Conservation (phyloP, 345 rosid genomes). For the Salix dunnii region DNA sequence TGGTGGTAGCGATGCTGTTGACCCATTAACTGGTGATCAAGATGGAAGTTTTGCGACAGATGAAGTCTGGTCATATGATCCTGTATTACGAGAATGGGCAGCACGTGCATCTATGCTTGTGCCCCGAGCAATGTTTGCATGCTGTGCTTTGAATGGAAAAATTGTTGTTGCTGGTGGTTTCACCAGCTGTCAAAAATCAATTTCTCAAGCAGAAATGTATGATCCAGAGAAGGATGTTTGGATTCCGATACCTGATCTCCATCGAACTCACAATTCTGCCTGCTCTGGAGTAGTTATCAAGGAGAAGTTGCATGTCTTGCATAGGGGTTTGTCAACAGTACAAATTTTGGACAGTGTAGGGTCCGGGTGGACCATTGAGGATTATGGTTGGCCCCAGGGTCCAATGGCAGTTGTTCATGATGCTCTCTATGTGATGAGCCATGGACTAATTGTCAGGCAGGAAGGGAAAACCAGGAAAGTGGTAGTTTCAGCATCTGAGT, state of each 20-base stretch:
- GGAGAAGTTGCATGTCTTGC: constrained; percentile 75
- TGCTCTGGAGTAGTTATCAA: constrained; percentile 73
- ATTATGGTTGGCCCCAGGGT: constrained; percentile 82
- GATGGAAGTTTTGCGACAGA: constrained; percentile 88
- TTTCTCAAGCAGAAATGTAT: constrained; percentile 88
- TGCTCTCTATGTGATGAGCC: constrained; percentile 64
- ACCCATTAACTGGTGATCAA: constrained; percentile 87
- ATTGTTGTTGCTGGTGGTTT: constrained; percentile 92
- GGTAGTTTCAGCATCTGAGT: constrained; percentile 71
- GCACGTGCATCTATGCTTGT: constrained; percentile 73
- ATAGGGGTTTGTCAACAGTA: constrained; percentile 81
- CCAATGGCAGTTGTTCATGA: constrained; percentile 79
- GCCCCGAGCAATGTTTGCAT: constrained; percentile 95
- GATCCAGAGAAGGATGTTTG: constrained; percentile 79
- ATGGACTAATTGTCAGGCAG: constrained; percentile 58
- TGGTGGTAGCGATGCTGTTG: constrained; percentile 95
- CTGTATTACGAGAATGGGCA: constrained; percentile 64
- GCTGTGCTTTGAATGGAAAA: constrained; percentile 77
- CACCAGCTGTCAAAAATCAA: constrained; percentile 80
- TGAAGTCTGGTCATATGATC: constrained; percentile 95
- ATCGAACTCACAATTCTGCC: constrained; percentile 80
- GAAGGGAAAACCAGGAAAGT: constrained; percentile 52
- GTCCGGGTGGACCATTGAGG: constrained; percentile 73
- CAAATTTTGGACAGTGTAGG: constrained; percentile 66
- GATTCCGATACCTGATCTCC: constrained; percentile 80